Percentiles rank a stretch among this genome's conserved stretches.
phyloP scores from a whole-genome alignment of 371 early-diverging fungal species.

The Mortierella sp. region DNA sequence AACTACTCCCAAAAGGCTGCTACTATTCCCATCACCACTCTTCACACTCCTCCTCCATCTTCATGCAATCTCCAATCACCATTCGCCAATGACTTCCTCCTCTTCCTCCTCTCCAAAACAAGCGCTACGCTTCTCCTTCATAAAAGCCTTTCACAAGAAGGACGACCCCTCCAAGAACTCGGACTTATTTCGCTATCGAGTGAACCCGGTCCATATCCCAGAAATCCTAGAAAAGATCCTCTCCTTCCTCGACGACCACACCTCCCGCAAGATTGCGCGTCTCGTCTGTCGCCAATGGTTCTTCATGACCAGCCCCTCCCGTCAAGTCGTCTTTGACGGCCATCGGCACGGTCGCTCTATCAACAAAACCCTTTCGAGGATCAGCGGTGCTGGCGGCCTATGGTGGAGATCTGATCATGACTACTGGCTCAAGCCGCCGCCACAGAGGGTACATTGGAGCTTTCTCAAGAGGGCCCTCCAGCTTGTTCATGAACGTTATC shows the following conservation, averaged over 20 bases:
- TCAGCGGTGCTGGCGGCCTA: background rate
- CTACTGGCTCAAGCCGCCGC: conserved; percentile 5
- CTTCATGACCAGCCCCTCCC: conserved; percentile 4
- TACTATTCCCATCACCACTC: background rate
- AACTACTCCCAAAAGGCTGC: background rate
- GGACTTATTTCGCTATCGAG: background rate
- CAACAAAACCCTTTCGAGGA: background rate
- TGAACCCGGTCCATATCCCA: background rate
- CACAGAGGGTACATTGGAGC: conserved; percentile 9
- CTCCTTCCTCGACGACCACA: conserved; percentile 14
- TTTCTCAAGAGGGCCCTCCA: conserved; percentile 8
- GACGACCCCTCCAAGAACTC: background rate
- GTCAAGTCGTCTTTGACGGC: conserved; percentile 7
- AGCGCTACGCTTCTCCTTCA: background rate
- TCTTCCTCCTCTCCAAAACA: background rate
- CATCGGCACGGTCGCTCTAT: conserved; percentile 2
- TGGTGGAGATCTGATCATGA: conserved; percentile 13
- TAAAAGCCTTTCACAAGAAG: conserved; percentile 1
- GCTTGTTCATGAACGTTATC: background rate
- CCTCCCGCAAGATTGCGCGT: background rate
- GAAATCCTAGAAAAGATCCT: conserved; percentile 12
- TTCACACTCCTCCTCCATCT: background rate
- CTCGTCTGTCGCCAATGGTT: conserved; percentile 16
- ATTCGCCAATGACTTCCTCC: background rate
- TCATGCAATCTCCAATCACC: background rate